phyloP scores from a whole-genome alignment of 495 filamentous ascomycete genomes.

The Talaromyces ruber region DNA sequence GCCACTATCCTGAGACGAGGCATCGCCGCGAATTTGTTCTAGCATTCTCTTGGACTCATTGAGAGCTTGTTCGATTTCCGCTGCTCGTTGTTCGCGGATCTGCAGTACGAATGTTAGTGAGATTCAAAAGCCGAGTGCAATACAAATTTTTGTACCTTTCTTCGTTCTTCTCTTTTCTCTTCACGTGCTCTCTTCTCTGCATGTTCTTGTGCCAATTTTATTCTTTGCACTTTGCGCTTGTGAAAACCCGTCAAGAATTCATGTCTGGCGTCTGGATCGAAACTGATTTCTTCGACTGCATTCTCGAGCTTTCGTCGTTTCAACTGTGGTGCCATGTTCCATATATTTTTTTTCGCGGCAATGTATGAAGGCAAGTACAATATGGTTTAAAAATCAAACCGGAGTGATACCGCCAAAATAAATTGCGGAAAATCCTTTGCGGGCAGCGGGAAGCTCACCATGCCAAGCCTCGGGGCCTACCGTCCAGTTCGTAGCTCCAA shows the following conservation, averaged over 20 bases:
- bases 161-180: constrained; percentile 61
- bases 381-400: not conserved
- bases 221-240: constrained; percentile 81
- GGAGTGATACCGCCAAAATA: not conserved
- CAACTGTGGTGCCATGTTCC: constrained; percentile 35
- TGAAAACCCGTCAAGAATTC: constrained; percentile 94
- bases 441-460: constrained; percentile 1
- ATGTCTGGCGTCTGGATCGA: constrained; percentile 66
- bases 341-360: not conserved
- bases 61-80: constrained; percentile 71
- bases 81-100: constrained; percentile 72
- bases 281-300: constrained; percentile 68
- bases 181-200: constrained; percentile 64
- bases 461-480: constrained; percentile 1
- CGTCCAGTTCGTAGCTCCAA: not conserved
- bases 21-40: constrained; percentile 42
- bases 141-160: constrained; percentile 46
- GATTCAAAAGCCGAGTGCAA: not conserved
- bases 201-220: constrained; percentile 72
- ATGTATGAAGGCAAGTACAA: not conserved
- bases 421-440: constrained; percentile 7
- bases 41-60: constrained; percentile 57
- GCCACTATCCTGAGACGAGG: constrained; percentile 8
- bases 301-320: constrained; percentile 57
- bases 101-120: constrained; percentile 23